Evolutionary conservation across 2,329 filamentous ascomycete genomes (phyloP).

Genomic region (Botrytis paeoniae): DNA sequence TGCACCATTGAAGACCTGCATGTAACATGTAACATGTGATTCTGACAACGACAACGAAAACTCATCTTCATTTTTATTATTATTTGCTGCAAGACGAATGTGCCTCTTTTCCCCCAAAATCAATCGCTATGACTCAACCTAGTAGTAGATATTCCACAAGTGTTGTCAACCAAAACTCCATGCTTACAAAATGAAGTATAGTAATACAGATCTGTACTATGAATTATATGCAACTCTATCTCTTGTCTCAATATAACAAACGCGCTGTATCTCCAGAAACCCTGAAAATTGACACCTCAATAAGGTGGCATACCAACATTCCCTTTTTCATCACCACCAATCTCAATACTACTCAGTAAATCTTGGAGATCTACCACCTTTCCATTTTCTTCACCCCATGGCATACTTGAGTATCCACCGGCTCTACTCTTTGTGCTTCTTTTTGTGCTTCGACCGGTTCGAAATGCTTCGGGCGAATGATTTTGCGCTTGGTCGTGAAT

Average conservation of each 20-base stretch:
- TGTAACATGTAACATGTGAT: background rate
- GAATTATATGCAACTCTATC: slow-evolving; percentile 16
- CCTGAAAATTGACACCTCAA: slow-evolving; percentile 23
- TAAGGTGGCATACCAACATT: slow-evolving; percentile 36
- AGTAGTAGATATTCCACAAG: background rate
- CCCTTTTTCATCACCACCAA: slow-evolving; percentile 26
- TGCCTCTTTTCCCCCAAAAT: background rate
- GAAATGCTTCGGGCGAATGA: slow-evolving; percentile 26
- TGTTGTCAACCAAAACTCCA: slow-evolving; percentile 13
- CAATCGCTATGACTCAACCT: background rate
- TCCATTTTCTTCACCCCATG: slow-evolving; percentile 30
- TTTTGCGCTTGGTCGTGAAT: slow-evolving; percentile 30
- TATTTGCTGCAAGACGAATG: background rate
- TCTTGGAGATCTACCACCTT: slow-evolving; percentile 32
- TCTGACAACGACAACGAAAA: background rate
- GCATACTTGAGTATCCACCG: slow-evolving; percentile 24
- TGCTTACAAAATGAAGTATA: slow-evolving; percentile 13
- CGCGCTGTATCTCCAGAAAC: background rate
- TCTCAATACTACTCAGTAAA: slow-evolving; percentile 36
- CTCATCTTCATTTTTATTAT: background rate
- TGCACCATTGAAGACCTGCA: background rate
- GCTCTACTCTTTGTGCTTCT: slow-evolving; percentile 26
- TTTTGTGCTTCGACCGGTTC: slow-evolving; percentile 23
- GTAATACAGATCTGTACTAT: slow-evolving; percentile 10
- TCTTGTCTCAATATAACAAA: background rate